These are phyloP conservation scores for Botryotinia convoluta DNA, from an alignment of 2,329 filamentous ascomycete genomes.

Conservation along the genomic window DNA sequence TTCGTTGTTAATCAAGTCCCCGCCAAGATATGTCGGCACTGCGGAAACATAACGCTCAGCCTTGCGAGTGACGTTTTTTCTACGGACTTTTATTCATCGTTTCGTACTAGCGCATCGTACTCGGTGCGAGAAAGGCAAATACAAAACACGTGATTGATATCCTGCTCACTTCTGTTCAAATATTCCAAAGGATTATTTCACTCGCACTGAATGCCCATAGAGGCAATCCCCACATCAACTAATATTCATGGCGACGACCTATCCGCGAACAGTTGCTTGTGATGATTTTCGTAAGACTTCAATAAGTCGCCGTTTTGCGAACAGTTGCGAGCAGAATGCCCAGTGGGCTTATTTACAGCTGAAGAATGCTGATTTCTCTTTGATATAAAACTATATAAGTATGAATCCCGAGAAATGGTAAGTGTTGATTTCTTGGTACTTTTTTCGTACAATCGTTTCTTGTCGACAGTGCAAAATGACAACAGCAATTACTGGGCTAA, in stretches of 20 bases:
- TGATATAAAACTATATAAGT: not conserved
- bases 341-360: not conserved
- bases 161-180: not conserved
- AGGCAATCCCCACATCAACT: not conserved
- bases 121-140: not conserved
- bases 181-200: not conserved
- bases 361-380: not conserved
- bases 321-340: not conserved
- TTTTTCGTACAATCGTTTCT: not conserved
- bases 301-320: not conserved
- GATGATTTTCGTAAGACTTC: not conserved
- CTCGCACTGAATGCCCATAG: not conserved
- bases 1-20: not conserved
- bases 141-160: not conserved
- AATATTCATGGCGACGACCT: not conserved
- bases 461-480: not conserved
- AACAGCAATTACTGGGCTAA: not conserved
- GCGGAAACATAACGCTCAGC: constrained; percentile 1
- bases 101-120: not conserved
- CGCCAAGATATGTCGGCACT: not conserved
- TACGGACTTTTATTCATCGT: not conserved
- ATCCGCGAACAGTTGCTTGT: not conserved
- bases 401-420: not conserved
- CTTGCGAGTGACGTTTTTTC: constrained; percentile 1
- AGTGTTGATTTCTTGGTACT: not conserved